Evolutionary conservation across 306 rosid genomes (phyloP).

Genomic region (Corylus avellana): DNA sequence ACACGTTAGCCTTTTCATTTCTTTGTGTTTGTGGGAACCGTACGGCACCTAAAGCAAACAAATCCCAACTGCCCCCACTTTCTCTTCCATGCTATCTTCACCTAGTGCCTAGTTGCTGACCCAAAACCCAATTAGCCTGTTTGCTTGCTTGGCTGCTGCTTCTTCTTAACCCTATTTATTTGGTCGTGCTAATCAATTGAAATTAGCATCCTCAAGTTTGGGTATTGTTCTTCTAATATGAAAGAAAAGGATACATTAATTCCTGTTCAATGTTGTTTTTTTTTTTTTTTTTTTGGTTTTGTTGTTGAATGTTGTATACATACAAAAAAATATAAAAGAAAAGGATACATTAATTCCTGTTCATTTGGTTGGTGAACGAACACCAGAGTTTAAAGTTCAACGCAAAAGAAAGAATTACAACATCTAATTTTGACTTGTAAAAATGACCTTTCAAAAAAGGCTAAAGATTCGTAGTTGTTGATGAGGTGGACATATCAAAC

Average conservation of each 20-base stretch:
- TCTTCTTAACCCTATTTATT: no score
- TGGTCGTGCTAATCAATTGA: not conserved
- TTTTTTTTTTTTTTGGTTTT: no score
- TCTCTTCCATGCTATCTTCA: not conserved
- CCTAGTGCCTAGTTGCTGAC: not conserved
- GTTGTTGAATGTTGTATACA: no score
- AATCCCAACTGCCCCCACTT: slow-evolving; percentile 23
- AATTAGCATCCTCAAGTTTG: not conserved
- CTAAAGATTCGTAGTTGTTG: not conserved
- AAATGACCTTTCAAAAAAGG: not conserved
- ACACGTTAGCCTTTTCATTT: not conserved
- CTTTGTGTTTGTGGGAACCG: not conserved
- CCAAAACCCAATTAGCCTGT: not conserved
- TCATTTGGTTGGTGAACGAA: slow-evolving; percentile 22
- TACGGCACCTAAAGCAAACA: slow-evolving; percentile 7
- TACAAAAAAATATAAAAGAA: no score
- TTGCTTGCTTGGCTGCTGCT: no score
- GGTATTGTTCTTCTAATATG: no score
- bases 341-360: no score
- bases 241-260: no score
- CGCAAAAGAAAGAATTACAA: not conserved
- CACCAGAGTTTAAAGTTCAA: not conserved
- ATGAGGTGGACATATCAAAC: not conserved
- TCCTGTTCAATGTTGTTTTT: no score
- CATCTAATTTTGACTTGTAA: not conserved